Percentiles rank a stretch among this genome's conserved stretches.
Conservation (phyloP, 1,139 yeast species). For the Maudiozyma humilis region DNA sequence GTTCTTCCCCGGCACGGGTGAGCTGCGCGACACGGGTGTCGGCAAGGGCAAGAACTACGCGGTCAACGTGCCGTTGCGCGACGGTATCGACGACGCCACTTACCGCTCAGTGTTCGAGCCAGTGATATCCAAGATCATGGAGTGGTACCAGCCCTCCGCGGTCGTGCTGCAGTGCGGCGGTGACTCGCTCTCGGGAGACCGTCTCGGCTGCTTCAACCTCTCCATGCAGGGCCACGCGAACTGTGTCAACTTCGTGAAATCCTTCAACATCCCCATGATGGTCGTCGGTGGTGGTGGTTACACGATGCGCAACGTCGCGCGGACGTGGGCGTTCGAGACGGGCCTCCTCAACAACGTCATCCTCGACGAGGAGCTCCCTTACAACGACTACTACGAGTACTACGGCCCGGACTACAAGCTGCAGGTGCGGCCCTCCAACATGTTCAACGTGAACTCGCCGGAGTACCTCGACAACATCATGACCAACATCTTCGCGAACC, state of each 20-base stretch:
- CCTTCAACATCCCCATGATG: constrained; percentile 80
- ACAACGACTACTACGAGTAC: constrained; percentile 93
- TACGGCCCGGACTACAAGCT: constrained; percentile 92
- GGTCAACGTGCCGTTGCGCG: constrained; percentile 82
- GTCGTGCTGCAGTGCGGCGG: constrained; percentile 91
- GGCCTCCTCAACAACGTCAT: constrained; percentile 76
- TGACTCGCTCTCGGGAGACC: constrained; percentile 84
- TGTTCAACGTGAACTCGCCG: constrained; percentile 93
- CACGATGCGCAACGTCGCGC: constrained; percentile 92
- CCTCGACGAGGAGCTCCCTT: constrained; percentile 79
- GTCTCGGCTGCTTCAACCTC: constrained; percentile 85
- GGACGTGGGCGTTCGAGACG: constrained; percentile 94
- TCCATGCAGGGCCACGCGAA: constrained; percentile 93
- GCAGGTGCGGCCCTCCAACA: constrained; percentile 90
- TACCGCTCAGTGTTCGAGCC: constrained; percentile 87
- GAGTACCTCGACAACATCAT: constrained; percentile 84
- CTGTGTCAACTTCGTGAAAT: constrained; percentile 82
- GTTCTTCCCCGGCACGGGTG: constrained; percentile 95
- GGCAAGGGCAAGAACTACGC: constrained; percentile 85
- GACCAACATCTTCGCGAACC: constrained; percentile 65
- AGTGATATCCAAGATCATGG: constrained; percentile 69
- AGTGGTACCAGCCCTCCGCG: constrained; percentile 90
- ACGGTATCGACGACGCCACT: constrained; percentile 86
- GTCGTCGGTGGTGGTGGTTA: constrained; percentile 98
- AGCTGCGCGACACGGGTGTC: constrained; percentile 77